These are phyloP conservation scores for Colletotrichum endophyticum DNA, from an alignment of 2,329 filamentous ascomycete genomes.

Conservation along the genomic window DNA sequence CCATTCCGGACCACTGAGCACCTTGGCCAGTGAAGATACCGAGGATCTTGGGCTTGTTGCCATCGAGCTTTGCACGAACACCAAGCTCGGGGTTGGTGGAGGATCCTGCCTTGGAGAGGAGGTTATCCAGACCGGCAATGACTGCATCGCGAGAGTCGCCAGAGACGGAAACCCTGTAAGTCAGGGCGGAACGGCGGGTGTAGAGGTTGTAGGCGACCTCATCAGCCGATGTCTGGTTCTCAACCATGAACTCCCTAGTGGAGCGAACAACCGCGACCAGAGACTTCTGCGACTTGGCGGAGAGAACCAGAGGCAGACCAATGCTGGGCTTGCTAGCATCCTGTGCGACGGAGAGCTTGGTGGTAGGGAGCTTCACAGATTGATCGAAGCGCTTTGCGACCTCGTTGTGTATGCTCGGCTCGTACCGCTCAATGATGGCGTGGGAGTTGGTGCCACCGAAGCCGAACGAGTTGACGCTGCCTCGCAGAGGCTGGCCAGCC, in stretches of 20 bases:
- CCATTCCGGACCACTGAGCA: conserved; percentile 38
- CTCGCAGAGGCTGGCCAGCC: conserved; percentile 21
- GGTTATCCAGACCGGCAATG: neutral
- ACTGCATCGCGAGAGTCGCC: neutral
- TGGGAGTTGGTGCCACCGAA: conserved; percentile 27
- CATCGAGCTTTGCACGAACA: conserved; percentile 12
- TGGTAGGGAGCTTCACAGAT: neutral
- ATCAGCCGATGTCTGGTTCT: neutral
- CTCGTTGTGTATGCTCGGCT: conserved; percentile 9
- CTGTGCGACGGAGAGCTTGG: neutral
- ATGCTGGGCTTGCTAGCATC: neutral
- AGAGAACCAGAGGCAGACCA: conserved; percentile 4
- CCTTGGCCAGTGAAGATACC: conserved; percentile 40
- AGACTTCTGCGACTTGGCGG: conserved; percentile 19
- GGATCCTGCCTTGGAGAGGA: conserved; percentile 5
- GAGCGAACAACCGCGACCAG: conserved; percentile 2
- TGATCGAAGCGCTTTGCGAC: conserved; percentile 10
- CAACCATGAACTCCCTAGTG: conserved; percentile 7
- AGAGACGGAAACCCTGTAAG: conserved; percentile 3
- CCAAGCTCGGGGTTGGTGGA: conserved; percentile 12
- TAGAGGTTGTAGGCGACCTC: conserved; percentile 14
- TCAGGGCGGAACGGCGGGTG: conserved; percentile 8
- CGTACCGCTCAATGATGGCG: conserved; percentile 22
- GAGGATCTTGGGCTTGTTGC: conserved; percentile 20
- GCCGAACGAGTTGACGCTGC: conserved; percentile 27